Conservation (phyloP, 2,329 filamentous ascomycete species). For the Chaetomiaceae sp. region DNA sequence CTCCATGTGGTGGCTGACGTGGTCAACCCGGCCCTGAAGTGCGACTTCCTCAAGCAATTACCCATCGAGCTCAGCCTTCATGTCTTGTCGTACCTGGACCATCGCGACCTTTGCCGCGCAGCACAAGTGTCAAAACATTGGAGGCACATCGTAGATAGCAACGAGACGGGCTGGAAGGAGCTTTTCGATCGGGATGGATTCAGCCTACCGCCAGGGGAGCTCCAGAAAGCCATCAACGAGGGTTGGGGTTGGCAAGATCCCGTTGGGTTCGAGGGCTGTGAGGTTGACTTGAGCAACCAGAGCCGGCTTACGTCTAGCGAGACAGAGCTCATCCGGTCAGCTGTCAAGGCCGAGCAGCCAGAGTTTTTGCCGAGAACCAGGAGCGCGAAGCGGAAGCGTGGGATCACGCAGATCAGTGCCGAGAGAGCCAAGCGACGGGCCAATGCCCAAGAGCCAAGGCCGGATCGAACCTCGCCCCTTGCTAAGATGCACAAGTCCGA, state of each 20-base stretch:
- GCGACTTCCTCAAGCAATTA: slow-evolving; percentile 81
- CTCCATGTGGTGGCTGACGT: slow-evolving; percentile 84
- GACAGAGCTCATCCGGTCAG: slow-evolving; percentile 43
- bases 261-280: slow-evolving; percentile 66
- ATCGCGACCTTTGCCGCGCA: slow-evolving; percentile 79
- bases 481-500: slow-evolving; percentile 59
- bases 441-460: slow-evolving; percentile 45
- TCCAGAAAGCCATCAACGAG: slow-evolving; percentile 79
- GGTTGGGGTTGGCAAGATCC: slow-evolving; percentile 98
- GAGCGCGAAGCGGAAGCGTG: slow-evolving; percentile 55
- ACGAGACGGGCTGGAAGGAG: slow-evolving; percentile 95
- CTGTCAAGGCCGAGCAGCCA: slow-evolving; percentile 38
- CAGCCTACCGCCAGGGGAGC: slow-evolving; percentile 70
- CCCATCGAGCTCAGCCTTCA: slow-evolving; percentile 85
- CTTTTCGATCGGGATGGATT: slow-evolving; percentile 83
- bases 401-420: slow-evolving; percentile 40
- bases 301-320: slow-evolving; percentile 51
- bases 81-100: slow-evolving; percentile 80
- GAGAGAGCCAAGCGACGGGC: slow-evolving; percentile 53
- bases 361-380: slow-evolving; percentile 40
- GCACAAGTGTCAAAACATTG: slow-evolving; percentile 93
- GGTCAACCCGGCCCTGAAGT: slow-evolving; percentile 91
- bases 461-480: slow-evolving; percentile 39
- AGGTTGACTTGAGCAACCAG: slow-evolving; percentile 69
- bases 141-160: slow-evolving; percentile 84